Evolutionary conservation across 108 stramenopile genomes (phyloP), one percentile per base, ranked within the genome.

Genomic region (Nannochloropsis gaditana): DNA sequence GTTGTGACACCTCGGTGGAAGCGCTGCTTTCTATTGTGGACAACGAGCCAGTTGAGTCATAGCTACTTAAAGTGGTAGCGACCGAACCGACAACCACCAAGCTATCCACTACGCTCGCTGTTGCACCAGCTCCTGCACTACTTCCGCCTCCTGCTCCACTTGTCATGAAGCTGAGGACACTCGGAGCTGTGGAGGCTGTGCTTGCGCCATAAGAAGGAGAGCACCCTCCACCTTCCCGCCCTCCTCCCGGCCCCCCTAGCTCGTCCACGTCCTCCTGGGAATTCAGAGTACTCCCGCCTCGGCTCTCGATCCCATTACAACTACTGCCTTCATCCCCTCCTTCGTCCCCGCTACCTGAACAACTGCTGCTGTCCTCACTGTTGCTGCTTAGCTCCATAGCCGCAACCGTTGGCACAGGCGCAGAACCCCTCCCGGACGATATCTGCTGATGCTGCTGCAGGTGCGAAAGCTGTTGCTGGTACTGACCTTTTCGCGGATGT

Each of bases 321-420:
- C 59, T 73, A n/a, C 59, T 73, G 6, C 59, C 59, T n/a, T 73
- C 59, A 73, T 73, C 59, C 19, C 59, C n/a, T n/a, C 59, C 59
- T 73, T 6, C 59, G 19, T n/a, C 59, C 59, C 59, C 5, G 6
- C 59, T 15, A 8, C 59, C n/a, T 4, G 15, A 15, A n/a, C 59
- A n/a, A n/a, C 59, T 73, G 59, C 59, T 73, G 15, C n/a, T n/a
- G 59, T 73, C 59, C 3, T 73, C 59, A n/a, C 59, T 73, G 59
- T n/a, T 73, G 6, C 59, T 73, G 59, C 59, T 73, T 73, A 73
- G n/a, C 15, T 73, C 6, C 59, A 73, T 73, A 4, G 59, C 19
- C 59, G 59, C 15, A n/a, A 15, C 59, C 59, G n/a, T 73, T 1
- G n/a, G 19, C 8, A 4, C 59, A 5, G 59, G 59, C n/a, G 59